Percentiles rank a stretch among this genome's conserved stretches.
Conservation (phyloP, 768 basidiomycete species). For the Rhodotorula paludigena region DNA sequence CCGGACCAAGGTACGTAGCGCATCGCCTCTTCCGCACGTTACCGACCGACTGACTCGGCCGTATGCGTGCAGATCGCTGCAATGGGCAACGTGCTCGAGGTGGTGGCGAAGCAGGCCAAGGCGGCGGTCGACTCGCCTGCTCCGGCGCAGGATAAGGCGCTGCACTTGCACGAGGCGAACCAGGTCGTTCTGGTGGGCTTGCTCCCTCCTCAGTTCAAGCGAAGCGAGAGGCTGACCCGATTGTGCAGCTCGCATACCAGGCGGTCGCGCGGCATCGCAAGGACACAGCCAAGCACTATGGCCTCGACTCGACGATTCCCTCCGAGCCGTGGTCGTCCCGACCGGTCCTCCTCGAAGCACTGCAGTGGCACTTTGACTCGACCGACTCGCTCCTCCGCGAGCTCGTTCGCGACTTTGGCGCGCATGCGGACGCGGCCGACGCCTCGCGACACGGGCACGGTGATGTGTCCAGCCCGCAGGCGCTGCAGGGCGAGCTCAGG, state of each 20-base stretch:
- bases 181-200: conserved; percentile 60
- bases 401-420: conserved; percentile 46
- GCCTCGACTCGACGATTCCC: conserved; percentile 62
- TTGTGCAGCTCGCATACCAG: conserved; percentile 61
- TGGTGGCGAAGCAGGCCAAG: conserved; percentile 56
- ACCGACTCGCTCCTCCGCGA: conserved; percentile 47
- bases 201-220: not conserved
- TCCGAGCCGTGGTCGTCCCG: conserved; percentile 74
- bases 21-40: not conserved
- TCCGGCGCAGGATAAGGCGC: conserved; percentile 48
- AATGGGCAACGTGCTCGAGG: conserved; percentile 63
- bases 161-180: conserved; percentile 63
- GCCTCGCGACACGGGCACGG: too few relatives aligned
- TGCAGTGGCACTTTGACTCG: conserved; percentile 65
- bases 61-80: conserved; percentile 53
- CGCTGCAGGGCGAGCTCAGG: conserved; percentile 45
- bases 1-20: conserved; percentile 53
- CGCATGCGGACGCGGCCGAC: conserved; percentile 40
- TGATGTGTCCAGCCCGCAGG: conserved; percentile 29
- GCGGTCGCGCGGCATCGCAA: conserved; percentile 71
- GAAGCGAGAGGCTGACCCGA: too few relatives aligned
- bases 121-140: conserved; percentile 51
- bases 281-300: conserved; percentile 69
- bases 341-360: conserved; percentile 61
- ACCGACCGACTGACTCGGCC: not conserved